Conservation (phyloP, 139 green algal genomes). For the Picochlorum sp. region DNA sequence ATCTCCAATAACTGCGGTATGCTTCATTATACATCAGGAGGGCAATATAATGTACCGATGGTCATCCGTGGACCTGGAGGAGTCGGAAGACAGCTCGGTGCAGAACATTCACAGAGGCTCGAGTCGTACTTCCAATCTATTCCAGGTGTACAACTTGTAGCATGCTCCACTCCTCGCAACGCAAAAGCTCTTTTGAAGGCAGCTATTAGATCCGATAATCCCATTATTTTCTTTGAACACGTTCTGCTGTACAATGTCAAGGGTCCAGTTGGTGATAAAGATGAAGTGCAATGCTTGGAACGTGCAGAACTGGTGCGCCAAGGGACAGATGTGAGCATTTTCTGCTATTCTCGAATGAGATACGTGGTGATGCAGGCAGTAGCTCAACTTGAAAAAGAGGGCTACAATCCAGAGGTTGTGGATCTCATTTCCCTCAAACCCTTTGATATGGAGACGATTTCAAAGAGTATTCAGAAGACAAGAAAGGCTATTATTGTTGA, state of each 20-base stretch:
- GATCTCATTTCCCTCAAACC: conserved; percentile 96
- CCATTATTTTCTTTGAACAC: conserved; percentile 96
- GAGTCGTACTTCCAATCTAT: conserved; percentile 97
- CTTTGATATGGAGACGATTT: conserved; percentile 93
- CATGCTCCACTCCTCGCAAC: conserved; percentile 75
- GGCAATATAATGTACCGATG: conserved; percentile 90
- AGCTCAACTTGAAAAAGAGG: conserved; percentile 48
- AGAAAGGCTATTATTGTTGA: conserved; percentile 84
- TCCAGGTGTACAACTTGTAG: conserved; percentile 90
- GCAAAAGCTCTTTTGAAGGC: conserved; percentile 88
- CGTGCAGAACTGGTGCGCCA: conserved; percentile 67
- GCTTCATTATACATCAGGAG: conserved; percentile 93
- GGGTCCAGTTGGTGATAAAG: conserved; percentile 37
- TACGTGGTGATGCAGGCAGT: conserved; percentile 81
- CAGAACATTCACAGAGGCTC: conserved; percentile 91
- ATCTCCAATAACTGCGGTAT: conserved; percentile 98
- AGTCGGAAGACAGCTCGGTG: conserved; percentile 86
- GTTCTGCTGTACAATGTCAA: conserved; percentile 97
- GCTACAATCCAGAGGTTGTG: conserved; percentile 86
- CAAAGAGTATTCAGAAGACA: conserved; percentile 77
- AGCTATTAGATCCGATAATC: conserved; percentile 63
- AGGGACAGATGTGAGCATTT: conserved; percentile 82
- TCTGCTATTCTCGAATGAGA: conserved; percentile 93
- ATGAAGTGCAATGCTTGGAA: conserved; percentile 72
- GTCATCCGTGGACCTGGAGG: conserved; percentile 78